Base-by-base conservation (phyloP, 129 eudicot genomes). In the Mikania micrantha region DNA sequence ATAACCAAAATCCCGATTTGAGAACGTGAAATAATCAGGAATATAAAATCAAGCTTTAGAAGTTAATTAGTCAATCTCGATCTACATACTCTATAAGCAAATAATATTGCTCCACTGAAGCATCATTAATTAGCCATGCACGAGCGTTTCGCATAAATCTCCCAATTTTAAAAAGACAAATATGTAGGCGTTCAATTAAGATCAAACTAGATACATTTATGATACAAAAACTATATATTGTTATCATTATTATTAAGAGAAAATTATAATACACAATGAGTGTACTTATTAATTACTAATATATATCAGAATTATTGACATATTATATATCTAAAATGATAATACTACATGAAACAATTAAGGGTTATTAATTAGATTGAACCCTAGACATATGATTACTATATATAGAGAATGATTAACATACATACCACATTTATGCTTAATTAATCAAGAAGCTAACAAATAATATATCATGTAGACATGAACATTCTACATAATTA, bases 401-500 rank as follows among this genome's bases (percentile, higher is more conserved):
- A 34, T 58, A 54, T 35, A 35, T n/a, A n/a, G n/a, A n/a, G n/a
- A n/a, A n/a, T n/a, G 62, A 59, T 45, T 47, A 60, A 53, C 16
- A 12, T 48, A 61, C 57, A 35, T 60, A 67, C 54, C 69, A 28
- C 48, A 44, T 15, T 75, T 47, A 45, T 75, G 44, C 74, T 75
- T 75, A 32, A n/a, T n/a, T n/a, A n/a, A 65, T 45, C 52, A 64
- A 71, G 54, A 71, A 78, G 63, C 68, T 71, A 65, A 60, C 47
- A 34, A 73, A 52, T 53, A 64, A 34, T 12, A 32, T 64, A 71
- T 62, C n/a, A 25, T 35, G 47, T 45, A 65, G 40, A 64, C 52
- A 64, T 36, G 35, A 25, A 42, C 20, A 31, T 64, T 53, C 62
- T 74, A 75, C 81, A 71, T 78, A 40, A 89, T 77, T 60, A 89